A percentile compares a stretch with the other conserved stretches of the same genome.
These are phyloP conservation scores for Apiotrichum montevideense DNA, from an alignment of 1,284 basidiomycete species.

Conservation along the genomic window DNA sequence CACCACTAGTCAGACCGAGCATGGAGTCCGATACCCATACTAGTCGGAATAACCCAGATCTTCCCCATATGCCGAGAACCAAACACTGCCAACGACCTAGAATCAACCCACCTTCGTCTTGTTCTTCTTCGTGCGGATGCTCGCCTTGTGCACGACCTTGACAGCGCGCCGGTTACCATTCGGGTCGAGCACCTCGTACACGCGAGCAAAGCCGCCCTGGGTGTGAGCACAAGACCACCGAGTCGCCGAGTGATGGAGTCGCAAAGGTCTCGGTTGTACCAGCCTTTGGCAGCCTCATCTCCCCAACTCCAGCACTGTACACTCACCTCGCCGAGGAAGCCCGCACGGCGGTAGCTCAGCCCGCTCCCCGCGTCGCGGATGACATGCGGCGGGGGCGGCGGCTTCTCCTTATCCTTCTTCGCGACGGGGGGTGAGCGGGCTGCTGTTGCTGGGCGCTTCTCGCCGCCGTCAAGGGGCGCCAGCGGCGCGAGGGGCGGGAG, in stretches of 20 bases:
- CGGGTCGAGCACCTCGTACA: slow-evolving; percentile 76
- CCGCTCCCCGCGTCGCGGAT: slow-evolving; percentile 62
- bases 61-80: no score
- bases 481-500: background rate
- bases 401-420: slow-evolving; percentile 57
- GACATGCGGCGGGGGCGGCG: slow-evolving; percentile 70
- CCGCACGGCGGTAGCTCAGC: slow-evolving; percentile 61
- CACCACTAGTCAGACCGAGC: no score
- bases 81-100: no score
- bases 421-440: background rate
- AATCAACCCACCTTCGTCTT: slow-evolving; percentile 67
- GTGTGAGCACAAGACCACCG: background rate
- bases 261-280: no score
- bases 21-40: no score
- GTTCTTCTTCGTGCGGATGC: slow-evolving; percentile 81
- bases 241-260: no score
- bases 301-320: background rate
- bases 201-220: slow-evolving; percentile 83
- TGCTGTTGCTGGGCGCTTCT: background rate
- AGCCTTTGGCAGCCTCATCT: no score
- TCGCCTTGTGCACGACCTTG: slow-evolving; percentile 78
- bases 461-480: background rate
- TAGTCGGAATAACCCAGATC: no score
- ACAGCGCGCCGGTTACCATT: slow-evolving; percentile 65
- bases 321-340: slow-evolving; percentile 78